These are phyloP conservation scores for Xylariaceae sp. DNA, from an alignment of 2,329 filamentous ascomycete genomes.

Conservation along the genomic window DNA sequence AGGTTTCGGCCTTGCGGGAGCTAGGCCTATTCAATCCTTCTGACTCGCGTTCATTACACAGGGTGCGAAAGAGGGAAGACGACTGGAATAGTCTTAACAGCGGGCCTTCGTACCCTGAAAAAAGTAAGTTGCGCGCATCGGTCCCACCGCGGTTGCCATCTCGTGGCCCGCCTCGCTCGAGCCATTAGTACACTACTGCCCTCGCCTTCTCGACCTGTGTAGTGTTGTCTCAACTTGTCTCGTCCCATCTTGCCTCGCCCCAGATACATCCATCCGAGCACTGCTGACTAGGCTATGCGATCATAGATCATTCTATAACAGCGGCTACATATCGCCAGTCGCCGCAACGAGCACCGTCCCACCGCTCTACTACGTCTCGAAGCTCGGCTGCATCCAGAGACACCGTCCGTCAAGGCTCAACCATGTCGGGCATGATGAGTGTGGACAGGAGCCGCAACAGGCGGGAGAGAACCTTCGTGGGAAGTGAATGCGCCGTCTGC, in stretches of 20 bases:
- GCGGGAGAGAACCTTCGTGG: constrained; percentile 90
- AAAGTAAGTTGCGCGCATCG: constrained; percentile 31
- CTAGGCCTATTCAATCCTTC: constrained; percentile 38
- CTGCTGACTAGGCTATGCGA: constrained; percentile 18
- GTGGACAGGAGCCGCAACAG: constrained; percentile 74
- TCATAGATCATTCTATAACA: constrained; percentile 34
- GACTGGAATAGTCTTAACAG: constrained; percentile 23
- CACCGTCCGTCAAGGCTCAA: constrained; percentile 26
- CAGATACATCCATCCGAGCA: constrained; percentile 6
- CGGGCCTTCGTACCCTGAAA: constrained; percentile 34
- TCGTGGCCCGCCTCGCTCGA: constrained; percentile 12
- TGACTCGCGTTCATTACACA: constrained; percentile 28
- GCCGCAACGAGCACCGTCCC: constrained; percentile 31
- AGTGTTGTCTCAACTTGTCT: no score
- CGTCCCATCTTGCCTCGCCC: constrained; percentile 10
- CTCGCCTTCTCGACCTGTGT: constrained; percentile 1
- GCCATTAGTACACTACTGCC: no score
- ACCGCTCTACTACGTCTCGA: constrained; percentile 34
- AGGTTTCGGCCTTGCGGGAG: constrained; percentile 33
- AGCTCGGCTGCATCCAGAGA: constrained; percentile 33
- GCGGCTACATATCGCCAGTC: constrained; percentile 29
- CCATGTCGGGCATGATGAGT: constrained; percentile 64
- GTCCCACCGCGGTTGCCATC: constrained; percentile 6
- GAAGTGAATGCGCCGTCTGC: constrained; percentile 90
- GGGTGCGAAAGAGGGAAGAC: constrained; percentile 23